Evolutionary conservation across 2,329 filamentous ascomycete genomes (phyloP).

Genomic region (Orbilia ellipsospora): DNA sequence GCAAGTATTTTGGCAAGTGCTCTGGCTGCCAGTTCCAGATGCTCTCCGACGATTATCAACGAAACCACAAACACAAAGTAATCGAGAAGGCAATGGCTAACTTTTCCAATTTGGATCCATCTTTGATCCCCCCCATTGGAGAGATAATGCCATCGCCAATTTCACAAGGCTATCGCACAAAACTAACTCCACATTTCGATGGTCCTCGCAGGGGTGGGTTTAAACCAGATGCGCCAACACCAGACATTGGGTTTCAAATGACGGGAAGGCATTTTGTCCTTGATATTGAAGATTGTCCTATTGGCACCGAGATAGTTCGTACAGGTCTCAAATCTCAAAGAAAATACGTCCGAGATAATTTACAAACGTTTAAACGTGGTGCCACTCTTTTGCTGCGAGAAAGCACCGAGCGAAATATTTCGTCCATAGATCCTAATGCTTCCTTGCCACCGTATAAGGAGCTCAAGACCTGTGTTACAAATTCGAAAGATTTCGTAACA

Average conservation of each 20-base stretch:
- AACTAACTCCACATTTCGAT: conserved; percentile 96
- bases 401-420: conserved; percentile 76
- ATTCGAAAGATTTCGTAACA: conserved; percentile 81
- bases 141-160: conserved; percentile 91
- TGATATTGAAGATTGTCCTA: conserved; percentile 97
- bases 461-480: conserved; percentile 87
- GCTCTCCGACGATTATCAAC: conserved; percentile 87
- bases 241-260: conserved; percentile 87
- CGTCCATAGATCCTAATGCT: conserved; percentile 67
- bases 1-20: conserved; percentile 87
- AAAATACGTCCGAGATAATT: conserved; percentile 76
- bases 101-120: conserved; percentile 83
- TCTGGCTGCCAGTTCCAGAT: conserved; percentile 98
- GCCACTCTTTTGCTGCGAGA: conserved; percentile 91
- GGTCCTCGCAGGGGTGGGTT: conserved; percentile 71
- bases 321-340: conserved; percentile 82
- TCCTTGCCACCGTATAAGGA: conserved; percentile 72
- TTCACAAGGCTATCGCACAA: conserved; percentile 94
- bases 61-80: conserved; percentile 83
- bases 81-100: conserved; percentile 91
- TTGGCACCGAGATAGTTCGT: conserved; percentile 86
- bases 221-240: conserved; percentile 67
- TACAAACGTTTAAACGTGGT: conserved; percentile 78
- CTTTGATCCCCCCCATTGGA: conserved; percentile 77
- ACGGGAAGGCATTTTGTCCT: conserved; percentile 84